Conservation (phyloP, 1,284 basidiomycete species). For the Boletus semigastroideus region DNA sequence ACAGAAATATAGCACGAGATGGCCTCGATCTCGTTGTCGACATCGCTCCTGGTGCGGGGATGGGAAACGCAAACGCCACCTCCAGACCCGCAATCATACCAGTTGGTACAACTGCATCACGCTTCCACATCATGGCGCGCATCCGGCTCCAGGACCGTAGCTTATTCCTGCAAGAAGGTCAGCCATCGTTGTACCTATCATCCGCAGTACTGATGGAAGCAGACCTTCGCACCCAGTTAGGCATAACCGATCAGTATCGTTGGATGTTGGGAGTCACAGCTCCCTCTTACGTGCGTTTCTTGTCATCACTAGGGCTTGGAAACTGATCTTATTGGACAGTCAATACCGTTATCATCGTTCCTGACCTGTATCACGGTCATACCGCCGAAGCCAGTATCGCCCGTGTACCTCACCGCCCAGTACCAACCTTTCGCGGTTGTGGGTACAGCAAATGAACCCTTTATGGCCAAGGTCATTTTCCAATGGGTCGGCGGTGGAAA, state of each 20-base stretch:
- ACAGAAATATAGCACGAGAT: slow-evolving; percentile 44
- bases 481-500: slow-evolving; percentile 47
- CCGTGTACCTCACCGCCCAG: slow-evolving; percentile 35
- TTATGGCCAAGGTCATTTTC: slow-evolving; percentile 62
- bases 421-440: slow-evolving; percentile 59
- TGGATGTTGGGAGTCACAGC: slow-evolving; percentile 71
- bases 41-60: background rate
- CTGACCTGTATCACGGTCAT: slow-evolving; percentile 47
- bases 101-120: slow-evolving; percentile 37
- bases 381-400: slow-evolving; percentile 36
- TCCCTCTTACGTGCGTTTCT: slow-evolving; percentile 63
- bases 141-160: slow-evolving; percentile 64
- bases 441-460: slow-evolving; percentile 56
- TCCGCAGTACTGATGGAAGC: slow-evolving; percentile 2
- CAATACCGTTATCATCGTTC: slow-evolving; percentile 42
- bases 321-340: slow-evolving; percentile 14
- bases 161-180: slow-evolving; percentile 58
- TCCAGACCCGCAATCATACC: slow-evolving; percentile 12
- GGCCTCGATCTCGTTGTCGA: slow-evolving; percentile 34
- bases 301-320: background rate
- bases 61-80: background rate
- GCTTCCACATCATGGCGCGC: slow-evolving; percentile 69
- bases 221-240: slow-evolving; percentile 45
- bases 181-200: slow-evolving; percentile 9
- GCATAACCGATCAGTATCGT: slow-evolving; percentile 50